Evolutionary conservation across 148 eudicot genomes (phyloP), one percentile per base, ranked within the genome.

Genomic region (Nyssa sinensis): DNA sequence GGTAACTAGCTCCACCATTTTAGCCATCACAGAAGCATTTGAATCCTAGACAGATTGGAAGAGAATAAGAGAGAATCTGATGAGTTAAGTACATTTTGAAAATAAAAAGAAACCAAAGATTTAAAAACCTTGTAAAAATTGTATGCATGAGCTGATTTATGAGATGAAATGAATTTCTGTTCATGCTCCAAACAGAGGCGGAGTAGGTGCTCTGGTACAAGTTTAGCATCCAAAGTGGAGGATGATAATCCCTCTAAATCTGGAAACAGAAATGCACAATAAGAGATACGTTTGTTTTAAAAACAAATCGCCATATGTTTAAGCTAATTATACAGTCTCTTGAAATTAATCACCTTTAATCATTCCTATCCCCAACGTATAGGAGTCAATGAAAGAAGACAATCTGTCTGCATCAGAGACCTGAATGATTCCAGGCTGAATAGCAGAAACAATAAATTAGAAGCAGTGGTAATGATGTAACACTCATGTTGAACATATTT

Each of bases 171-270:
- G 51, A 86, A 80, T 39, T 81, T 78, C 37, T 82, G 75, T 70
- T 92, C 90, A 82, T 86, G 90, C 89, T 89, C 99, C 79, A 93
- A 77, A 81, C 94, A 88, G 47, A 96, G 80, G 32, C 94, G 92
- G 62, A 96, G 81, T 49, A 91, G 62, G 81, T 96, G 98, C 75
- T 93, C 98, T 53, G 89, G 93, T 28, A 73, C 78, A 78, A 96
- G 88, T 66, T 77, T 81, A 44, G 86, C 74, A 80, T 96, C 99
- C 79, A 91, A 83, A 74, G 59, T 66, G 47, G 93, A 88, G 30
- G 87, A 83, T 73, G 77, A 39, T 35, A 81, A 65, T 71, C 98
- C 97, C 61, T 74, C 70, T 71, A 91, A 75, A 77, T 80, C 97
- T 93, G 90, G 21, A 81, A 75, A 78, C 37, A 72, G 25, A 72